Evolutionary conservation across 1,284 basidiomycete genomes (phyloP), one percentile per base, ranked within the genome.

Genomic region (Cutaneotrichosporon cyanovorans): DNA sequence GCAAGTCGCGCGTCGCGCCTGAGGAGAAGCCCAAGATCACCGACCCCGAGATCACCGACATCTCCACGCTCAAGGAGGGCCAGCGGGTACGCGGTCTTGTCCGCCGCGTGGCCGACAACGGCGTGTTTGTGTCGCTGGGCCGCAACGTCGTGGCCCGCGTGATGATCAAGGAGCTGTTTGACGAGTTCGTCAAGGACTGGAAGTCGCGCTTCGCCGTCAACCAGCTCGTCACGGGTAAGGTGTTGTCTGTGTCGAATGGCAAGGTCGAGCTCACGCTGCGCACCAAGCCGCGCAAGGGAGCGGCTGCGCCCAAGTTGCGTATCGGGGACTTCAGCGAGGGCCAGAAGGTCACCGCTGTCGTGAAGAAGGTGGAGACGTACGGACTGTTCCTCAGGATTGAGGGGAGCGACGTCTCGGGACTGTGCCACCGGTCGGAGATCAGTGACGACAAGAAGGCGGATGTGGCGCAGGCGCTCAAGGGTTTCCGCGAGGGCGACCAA

Each of bases 181-280:
- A 92, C 67, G 83, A 88, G 63, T 95, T 80, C 68, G 80, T 95
- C 57, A 93, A 96, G 71, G 92, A 97, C 44, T 98, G 93, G 92
- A 85, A 92, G 72, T 73, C 77, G 30, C 79, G 77, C 5, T 97
- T 97, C 69, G 74, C 79, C 48, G 74, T 79, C 36, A 84, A 87
- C 58, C 89, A 96, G 62, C 70, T 96, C 4, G 89, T 97, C 16
- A 81, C 81, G 49, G 92, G 91, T 44, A 82, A 85, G 47, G 80
- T 97, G 60, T 70, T 87, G 22, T 82, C 86, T 48, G 73, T 88
- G 51, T 79, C 92, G 63, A 44, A 61, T 18, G 75, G 79, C 42
- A 78, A 76, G 42, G 78, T 95, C 20, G 93, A 98, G 66, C 78
- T 97, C 77, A 80, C 89, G 3, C 82, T 97, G 60, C 80, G 83